Percentiles rank a stretch among this genome's conserved stretches.
phyloP scores from a whole-genome alignment of 2,329 filamentous ascomycete species.

The Penicillium sclerotiorum region DNA sequence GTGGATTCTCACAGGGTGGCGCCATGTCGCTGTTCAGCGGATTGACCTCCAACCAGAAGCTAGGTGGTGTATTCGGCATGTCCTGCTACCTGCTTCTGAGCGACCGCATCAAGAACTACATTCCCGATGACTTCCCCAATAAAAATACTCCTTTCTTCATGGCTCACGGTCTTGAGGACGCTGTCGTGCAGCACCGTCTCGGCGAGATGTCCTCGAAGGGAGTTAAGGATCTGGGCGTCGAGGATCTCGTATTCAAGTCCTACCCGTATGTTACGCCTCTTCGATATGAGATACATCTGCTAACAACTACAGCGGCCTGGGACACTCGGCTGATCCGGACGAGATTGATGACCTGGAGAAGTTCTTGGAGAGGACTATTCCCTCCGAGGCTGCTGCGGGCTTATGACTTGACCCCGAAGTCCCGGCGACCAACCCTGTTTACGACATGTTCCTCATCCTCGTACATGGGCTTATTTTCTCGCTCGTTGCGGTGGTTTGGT shows the following conservation, averaged over 20 bases:
- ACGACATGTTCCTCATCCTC: conserved; percentile 10
- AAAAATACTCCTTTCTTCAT: conserved; percentile 82
- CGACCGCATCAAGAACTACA: conserved; percentile 62
- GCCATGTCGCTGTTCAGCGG: conserved; percentile 83
- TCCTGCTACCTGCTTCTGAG: conserved; percentile 79
- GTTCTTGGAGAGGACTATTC: conserved; percentile 59
- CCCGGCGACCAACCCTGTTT: conserved; percentile 14
- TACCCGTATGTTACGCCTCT: conserved; percentile 64
- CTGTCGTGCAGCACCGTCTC: conserved; percentile 69
- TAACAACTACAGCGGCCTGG: conserved; percentile 59
- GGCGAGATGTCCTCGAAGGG: conserved; percentile 68
- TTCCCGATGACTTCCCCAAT: conserved; percentile 61
- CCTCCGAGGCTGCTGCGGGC: conserved; percentile 46
- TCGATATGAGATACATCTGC: conserved; percentile 4
- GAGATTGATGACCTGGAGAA: conserved; percentile 82
- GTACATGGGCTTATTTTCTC: conserved; percentile 29
- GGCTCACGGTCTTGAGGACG: conserved; percentile 81
- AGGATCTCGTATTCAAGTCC: conserved; percentile 70
- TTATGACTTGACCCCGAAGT: conserved; percentile 37
- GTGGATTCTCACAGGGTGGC: conserved; percentile 69
- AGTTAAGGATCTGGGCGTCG: conserved; percentile 70
- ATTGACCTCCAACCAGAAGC: conserved; percentile 70
- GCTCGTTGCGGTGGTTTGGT: background rate
- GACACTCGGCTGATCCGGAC: conserved; percentile 73
- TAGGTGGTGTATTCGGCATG: conserved; percentile 86